A percentile compares a stretch with the other conserved stretches of the same genome.
Conservation (phyloP, 2,329 filamentous ascomycete genomes). For the Pyrenophora seminiperda region DNA sequence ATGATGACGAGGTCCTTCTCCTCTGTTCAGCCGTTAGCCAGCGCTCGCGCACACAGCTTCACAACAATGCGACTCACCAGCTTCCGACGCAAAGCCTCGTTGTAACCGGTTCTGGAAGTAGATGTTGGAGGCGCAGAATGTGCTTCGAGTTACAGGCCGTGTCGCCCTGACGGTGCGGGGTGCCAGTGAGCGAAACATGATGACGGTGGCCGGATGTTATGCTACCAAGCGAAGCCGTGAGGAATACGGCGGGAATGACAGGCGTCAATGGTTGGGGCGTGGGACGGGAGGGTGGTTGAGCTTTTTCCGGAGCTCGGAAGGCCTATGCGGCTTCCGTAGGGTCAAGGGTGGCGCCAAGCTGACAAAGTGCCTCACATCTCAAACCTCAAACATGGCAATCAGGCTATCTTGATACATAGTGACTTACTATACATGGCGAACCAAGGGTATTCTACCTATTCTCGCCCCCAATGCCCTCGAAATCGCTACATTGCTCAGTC, state of each 20-base stretch:
- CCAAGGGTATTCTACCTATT: conserved; percentile 5
- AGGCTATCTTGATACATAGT: conserved; percentile 3
- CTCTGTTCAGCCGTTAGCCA: conserved; percentile 60
- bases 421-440: conserved; percentile 8
- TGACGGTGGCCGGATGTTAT: conserved; percentile 32
- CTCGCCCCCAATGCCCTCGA: not conserved
- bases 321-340: conserved; percentile 26
- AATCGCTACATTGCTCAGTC: conserved; percentile 23
- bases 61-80: conserved; percentile 49
- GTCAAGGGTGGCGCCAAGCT: conserved; percentile 30
- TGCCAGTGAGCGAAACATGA: conserved; percentile 60
- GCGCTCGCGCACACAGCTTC: conserved; percentile 22
- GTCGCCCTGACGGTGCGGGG: conserved; percentile 55
- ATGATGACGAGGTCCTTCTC: conserved; percentile 98
- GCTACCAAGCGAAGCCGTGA: conserved; percentile 38
- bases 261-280: conserved; percentile 48
- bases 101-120: conserved; percentile 58
- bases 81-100: conserved; percentile 62
- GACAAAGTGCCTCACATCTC: conserved; percentile 15
- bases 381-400: conserved; percentile 1
- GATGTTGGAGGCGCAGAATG: conserved; percentile 50
- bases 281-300: conserved; percentile 45
- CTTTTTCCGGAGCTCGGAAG: conserved; percentile 38
- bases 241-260: conserved; percentile 36
- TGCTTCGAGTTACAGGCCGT: conserved; percentile 45